Evolutionary conservation across 208 protist species (phyloP).

Genomic region (Endotrypanum monterogeii): DNA sequence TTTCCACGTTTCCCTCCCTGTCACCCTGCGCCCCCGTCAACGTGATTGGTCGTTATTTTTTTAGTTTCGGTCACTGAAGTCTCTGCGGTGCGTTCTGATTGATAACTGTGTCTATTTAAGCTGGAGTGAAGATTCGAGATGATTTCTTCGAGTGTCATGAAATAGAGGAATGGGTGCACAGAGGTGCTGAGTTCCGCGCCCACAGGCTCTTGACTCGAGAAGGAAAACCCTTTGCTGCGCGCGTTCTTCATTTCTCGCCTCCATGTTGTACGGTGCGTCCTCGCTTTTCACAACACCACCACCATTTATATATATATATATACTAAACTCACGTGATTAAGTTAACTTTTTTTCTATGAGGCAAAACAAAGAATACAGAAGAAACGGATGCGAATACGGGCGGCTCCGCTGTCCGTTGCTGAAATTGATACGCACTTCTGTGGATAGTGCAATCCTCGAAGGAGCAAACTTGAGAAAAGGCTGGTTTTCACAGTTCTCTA

Average conservation of each 20-base stretch:
- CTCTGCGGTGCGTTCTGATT: constrained; percentile 10
- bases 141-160: not conserved
- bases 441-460: not conserved
- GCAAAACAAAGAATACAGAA: constrained; percentile 2
- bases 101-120: constrained; percentile 9
- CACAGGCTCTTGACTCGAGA: not conserved
- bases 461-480: not conserved
- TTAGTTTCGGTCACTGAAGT: constrained; percentile 8
- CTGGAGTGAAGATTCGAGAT: not conserved
- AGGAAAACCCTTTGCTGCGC: not conserved
- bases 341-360: constrained; percentile 14
- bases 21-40: too few species aligned
- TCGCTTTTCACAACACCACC: constrained; percentile 13
- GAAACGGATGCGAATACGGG: not conserved
- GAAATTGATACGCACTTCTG: not conserved
- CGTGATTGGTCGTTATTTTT: not conserved
- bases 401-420: not conserved
- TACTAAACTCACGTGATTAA: constrained; percentile 15
- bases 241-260: constrained; percentile 4
- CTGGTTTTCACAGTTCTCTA: not conserved
- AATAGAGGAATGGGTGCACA: not conserved
- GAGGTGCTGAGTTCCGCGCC: not conserved
- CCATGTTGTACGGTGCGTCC: constrained; percentile 4
- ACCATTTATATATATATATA: constrained; percentile 20
- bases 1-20: not conserved